Evolutionary conservation across 768 basidiomycete genomes (phyloP).

Genomic region (Crepidotus variabilis): DNA sequence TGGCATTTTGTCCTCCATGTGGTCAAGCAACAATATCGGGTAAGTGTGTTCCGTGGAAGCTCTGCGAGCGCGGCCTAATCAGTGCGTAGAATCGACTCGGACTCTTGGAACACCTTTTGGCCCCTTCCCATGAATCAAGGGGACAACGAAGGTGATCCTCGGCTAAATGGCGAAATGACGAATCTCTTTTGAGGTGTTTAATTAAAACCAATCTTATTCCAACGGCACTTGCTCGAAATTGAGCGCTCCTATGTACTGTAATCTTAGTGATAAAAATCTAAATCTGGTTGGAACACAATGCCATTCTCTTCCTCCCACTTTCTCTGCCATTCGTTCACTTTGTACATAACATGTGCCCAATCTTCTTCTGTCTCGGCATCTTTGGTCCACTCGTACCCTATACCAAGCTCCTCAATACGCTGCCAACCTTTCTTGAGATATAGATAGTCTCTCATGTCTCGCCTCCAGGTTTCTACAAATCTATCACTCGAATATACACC

Average conservation of each 20-base stretch:
- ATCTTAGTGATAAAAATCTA: conserved; percentile 9
- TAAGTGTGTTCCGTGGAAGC: too few species aligned
- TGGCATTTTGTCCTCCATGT: too few species aligned
- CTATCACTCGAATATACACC: conserved; percentile 39
- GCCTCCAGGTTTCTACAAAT: conserved; percentile 50
- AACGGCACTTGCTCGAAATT: background rate
- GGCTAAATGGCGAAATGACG: too few species aligned
- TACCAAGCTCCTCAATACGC: conserved; percentile 38
- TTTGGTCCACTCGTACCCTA: conserved; percentile 38
- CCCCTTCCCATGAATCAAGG: too few species aligned
- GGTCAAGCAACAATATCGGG: too few species aligned
- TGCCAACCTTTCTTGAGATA: conserved; percentile 41
- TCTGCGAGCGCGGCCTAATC: too few species aligned
- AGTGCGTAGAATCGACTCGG: too few species aligned
- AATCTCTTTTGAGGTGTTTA: too few species aligned
- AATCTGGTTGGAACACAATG: conserved; percentile 17
- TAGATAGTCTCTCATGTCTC: conserved; percentile 27
- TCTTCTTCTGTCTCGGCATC: conserved; percentile 48
- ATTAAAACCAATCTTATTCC: too few species aligned
- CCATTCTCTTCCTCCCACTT: conserved; percentile 44
- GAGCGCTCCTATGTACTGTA: background rate
- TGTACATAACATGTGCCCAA: conserved; percentile 46
- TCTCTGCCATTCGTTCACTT: conserved; percentile 45
- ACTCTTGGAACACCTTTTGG: too few species aligned
- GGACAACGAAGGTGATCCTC: too few species aligned